Evolutionary conservation across 371 early-diverging fungal genomes (phyloP).

Genomic region (Encephalitozoon intestinalis): DNA sequence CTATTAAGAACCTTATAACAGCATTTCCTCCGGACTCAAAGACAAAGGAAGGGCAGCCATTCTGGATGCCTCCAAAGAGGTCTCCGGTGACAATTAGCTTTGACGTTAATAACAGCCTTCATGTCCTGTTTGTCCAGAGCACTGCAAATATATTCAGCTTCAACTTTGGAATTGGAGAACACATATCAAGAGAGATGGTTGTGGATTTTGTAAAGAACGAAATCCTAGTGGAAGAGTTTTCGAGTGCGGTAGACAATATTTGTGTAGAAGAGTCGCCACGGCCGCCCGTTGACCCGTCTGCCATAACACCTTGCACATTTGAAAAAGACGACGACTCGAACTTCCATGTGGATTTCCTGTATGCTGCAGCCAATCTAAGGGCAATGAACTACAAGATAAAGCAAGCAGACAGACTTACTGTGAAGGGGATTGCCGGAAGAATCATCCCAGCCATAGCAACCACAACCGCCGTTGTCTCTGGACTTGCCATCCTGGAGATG

Average conservation of each 20-base stretch:
- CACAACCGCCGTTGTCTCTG: constrained; percentile 95
- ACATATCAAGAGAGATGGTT: constrained; percentile 73
- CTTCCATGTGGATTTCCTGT: constrained; percentile 96
- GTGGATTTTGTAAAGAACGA: constrained; percentile 72
- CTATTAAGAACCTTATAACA: constrained; percentile 50
- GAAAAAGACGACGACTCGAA: constrained; percentile 98
- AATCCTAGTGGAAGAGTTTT: constrained; percentile 50
- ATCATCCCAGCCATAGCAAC: constrained; percentile 99
- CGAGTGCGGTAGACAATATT: not conserved
- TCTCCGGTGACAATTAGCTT: constrained; percentile 69
- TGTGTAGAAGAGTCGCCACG: constrained; percentile 35
- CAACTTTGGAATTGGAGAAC: constrained; percentile 68
- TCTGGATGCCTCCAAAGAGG: constrained; percentile 98
- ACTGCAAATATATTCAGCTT: constrained; percentile 77
- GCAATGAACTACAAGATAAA: constrained; percentile 86
- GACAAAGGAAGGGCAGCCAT: constrained; percentile 71
- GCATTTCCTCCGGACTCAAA: constrained; percentile 65
- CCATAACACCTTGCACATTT: constrained; percentile 77
- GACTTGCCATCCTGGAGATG: constrained; percentile 84
- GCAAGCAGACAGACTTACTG: constrained; percentile 79
- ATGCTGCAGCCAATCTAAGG: constrained; percentile 89
- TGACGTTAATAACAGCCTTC: constrained; percentile 65
- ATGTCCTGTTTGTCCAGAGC: constrained; percentile 78
- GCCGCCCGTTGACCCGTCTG: constrained; percentile 61
- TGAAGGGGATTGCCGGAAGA: constrained; percentile 97